Base-by-base conservation (phyloP, 2,329 filamentous ascomycete genomes). In the Pezicula carpinea region DNA sequence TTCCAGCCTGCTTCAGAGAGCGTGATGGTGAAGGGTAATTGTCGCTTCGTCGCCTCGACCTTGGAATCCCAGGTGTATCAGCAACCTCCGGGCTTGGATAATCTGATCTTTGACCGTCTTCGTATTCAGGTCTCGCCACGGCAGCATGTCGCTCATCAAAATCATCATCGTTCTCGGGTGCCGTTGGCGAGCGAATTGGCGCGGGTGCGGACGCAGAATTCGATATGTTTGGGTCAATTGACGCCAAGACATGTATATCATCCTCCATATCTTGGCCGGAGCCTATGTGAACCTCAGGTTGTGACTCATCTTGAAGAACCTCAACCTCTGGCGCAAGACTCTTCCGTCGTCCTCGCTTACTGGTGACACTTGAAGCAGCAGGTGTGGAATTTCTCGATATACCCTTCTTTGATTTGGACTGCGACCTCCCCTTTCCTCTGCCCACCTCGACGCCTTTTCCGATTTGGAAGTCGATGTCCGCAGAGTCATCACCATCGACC, bases 341-440 rank as follows among this genome's bases (percentile, higher is more conserved):
- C 45, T 53, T 57, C 34, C 48, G 48, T 42, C 57, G 51, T 1
- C 56, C 50, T 46, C 47, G 52, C 53, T 57, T 57, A 29, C 39
- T 50, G 6, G 48, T 38, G 11, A 32, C 40, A 32, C 38, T 55
- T 6, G 48, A 54, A 11, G 21, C 35, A 17, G 47, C 51, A 23
- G 52, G 39, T 11, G 55, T 54, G 31, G 49, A 41, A 26, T 56
- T 59, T 23, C 48, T 45, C 5, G 49, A 46, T 13, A 26, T 44
- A 13, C 41, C 52, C 39, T 59, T 63, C 18, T 42, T 50, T 38
- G 59, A 57, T 48, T 54, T 57, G 5, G 59, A 62, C 18, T 53
- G 50, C 14, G 62, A 58, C 43, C 52, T 53, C 19, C 52, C 53
- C 44, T 59, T 61, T 15, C 53, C 53, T 44, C 53, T 50, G 11